Conservation (phyloP, 495 filamentous ascomycete species). For the Acidiella bohemica region DNA sequence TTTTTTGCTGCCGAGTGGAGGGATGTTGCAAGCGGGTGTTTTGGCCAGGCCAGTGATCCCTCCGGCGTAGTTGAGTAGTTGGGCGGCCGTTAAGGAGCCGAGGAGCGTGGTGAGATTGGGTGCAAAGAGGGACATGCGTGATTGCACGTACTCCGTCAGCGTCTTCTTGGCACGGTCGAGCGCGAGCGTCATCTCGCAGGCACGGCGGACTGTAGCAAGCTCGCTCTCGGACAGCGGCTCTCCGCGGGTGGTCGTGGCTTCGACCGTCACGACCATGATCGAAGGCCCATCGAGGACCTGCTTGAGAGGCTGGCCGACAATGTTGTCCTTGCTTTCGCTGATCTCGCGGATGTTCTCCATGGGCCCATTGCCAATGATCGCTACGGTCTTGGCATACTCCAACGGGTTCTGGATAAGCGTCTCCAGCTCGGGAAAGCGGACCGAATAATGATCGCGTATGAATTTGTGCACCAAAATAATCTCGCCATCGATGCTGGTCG, state of each 20-base stretch:
- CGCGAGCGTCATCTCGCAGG: conserved; percentile 74
- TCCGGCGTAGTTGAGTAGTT: conserved; percentile 86
- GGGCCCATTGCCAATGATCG: conserved; percentile 84
- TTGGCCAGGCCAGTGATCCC: conserved; percentile 80
- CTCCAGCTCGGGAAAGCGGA: conserved; percentile 91
- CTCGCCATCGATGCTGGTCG: conserved; percentile 81
- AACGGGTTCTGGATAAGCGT: conserved; percentile 81
- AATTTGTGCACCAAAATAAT: conserved; percentile 90
- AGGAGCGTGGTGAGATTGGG: conserved; percentile 89
- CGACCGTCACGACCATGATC: conserved; percentile 90
- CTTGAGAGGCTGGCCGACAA: conserved; percentile 58
- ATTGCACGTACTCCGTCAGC: conserved; percentile 90
- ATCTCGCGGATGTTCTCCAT: conserved; percentile 76
- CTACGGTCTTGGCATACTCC: conserved; percentile 91
- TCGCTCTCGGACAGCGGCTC: conserved; percentile 60
- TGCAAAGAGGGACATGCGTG: conserved; percentile 89
- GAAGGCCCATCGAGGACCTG: conserved; percentile 74
- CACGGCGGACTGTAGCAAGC: conserved; percentile 57
- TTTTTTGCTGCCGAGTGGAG: conserved; percentile 80
- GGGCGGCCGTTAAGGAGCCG: conserved; percentile 88
- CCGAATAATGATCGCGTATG: conserved; percentile 87
- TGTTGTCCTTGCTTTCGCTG: conserved; percentile 55
- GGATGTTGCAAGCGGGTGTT: conserved; percentile 82
- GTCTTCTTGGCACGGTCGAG: conserved; percentile 78
- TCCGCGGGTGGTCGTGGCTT: conserved; percentile 79